A percentile compares a stretch with the other conserved stretches of the same genome.
These are phyloP conservation scores for Hymenoscyphus fraxineus DNA, from an alignment of 2,329 filamentous ascomycete species.

Conservation along the genomic window DNA sequence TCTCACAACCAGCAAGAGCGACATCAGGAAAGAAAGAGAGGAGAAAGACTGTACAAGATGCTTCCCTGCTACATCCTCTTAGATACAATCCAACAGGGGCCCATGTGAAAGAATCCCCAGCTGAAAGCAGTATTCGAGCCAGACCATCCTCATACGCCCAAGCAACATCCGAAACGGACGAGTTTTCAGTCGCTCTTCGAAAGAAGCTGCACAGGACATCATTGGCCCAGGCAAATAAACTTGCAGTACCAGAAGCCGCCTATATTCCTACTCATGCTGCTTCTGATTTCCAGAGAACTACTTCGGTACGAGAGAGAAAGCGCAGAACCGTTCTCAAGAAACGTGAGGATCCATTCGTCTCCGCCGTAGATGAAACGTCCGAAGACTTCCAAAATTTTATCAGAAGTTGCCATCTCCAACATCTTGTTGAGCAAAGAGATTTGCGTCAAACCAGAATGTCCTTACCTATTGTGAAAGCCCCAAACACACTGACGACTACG, in stretches of 20 bases:
- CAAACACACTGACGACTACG: neutral
- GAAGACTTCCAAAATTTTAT: slow-evolving; percentile 6
- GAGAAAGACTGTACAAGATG: neutral
- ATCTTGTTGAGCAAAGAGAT: slow-evolving; percentile 9
- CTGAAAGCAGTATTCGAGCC: neutral
- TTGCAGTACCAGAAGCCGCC: neutral
- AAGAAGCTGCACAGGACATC: slow-evolving; percentile 4
- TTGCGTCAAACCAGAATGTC: neutral
- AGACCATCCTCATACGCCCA: slow-evolving; percentile 1
- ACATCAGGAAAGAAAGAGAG: neutral
- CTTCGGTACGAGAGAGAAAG: neutral
- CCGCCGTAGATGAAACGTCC: neutral
- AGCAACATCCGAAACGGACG: neutral
- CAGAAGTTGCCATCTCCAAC: neutral
- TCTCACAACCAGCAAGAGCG: neutral
- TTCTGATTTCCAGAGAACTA: slow-evolving; percentile 13
- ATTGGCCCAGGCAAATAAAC: neutral
- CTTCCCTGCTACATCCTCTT: neutral
- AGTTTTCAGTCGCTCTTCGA: neutral
- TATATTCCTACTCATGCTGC: slow-evolving; percentile 21
- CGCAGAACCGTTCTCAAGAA: neutral
- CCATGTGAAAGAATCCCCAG: neutral
- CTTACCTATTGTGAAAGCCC: neutral
- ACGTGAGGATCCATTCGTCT: neutral
- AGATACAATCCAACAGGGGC: neutral